Base-by-base conservation (phyloP, 176 grass and related monocot species). In the Chrysopogon serrulatus region DNA sequence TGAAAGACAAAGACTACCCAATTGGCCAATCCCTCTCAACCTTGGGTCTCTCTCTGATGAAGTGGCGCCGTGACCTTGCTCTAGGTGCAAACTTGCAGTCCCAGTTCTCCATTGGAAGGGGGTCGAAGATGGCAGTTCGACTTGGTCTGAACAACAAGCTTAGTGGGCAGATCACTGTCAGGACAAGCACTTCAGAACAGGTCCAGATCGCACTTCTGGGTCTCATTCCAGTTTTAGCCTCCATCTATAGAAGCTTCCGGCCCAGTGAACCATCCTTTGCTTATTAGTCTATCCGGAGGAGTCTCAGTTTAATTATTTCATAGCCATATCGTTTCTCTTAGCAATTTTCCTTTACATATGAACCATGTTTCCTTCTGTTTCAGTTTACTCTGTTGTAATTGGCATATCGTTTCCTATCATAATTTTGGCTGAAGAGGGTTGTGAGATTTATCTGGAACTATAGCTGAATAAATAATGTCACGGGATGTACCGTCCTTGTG, bases 171-270 rank as follows among this genome's bases (percentile, higher is more conserved):
- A 80, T 99, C 44, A 87, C 93, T 5, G 61, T 96, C 65, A 88
- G 84, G 73, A 96, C 97, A 64, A 99, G 93, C 62, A 94, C 97
- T n/a, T 94, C 93, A 1, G 97, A 99, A 37, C 91, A 96, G 31
- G 86, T 94, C 24, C 97, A 99, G 64, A 90, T 99, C 3, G 97
- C 91, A 24, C 65, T 99, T 19, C 7, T 96, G 79, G 97, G 89
- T 75, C 79, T 99, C 7, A 23, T 99, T 28, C 93, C 97, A 32
- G 71, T 95, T 76, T 33, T 68, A 47, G 73, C 92, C 35, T 94
- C 89, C 8, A 77, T 99, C 42, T 78, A 87, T 61, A 78, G 79
- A 67, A 94, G 88, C 69, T 70, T 94, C 72, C 54, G 80, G 30
- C 79, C 85, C 57, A 85, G 65, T 37, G 86, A 88, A 73, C 77